These are phyloP conservation scores for Calamus simplicifolius DNA, from an alignment of 176 grass and related monocot species.

Conservation along the genomic window DNA sequence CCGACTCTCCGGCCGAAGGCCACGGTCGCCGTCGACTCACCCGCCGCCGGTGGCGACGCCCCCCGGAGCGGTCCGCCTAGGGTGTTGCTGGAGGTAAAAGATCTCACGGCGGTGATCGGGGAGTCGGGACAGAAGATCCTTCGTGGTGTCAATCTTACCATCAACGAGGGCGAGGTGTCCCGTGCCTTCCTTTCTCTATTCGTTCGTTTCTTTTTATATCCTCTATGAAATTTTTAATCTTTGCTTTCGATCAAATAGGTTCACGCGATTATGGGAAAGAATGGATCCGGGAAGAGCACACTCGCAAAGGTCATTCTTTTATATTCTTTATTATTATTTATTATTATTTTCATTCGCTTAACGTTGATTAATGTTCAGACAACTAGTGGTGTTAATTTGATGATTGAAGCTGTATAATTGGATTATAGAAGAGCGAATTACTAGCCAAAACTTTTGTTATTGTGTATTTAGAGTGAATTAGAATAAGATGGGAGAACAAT, in stretches of 20 bases:
- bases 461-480: too few species aligned
- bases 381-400: too few species aligned
- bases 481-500: too few species aligned
- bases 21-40: slow-evolving; percentile 19
- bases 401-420: too few species aligned
- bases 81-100: slow-evolving; percentile 55
- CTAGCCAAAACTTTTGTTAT: too few species aligned
- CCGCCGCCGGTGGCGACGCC: slow-evolving; percentile 5
- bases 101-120: slow-evolving; percentile 63
- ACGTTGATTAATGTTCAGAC: too few species aligned
- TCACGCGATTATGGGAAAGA: slow-evolving; percentile 91
- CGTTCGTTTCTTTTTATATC: too few species aligned
- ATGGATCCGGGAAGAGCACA: slow-evolving; percentile 94
- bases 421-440: too few species aligned
- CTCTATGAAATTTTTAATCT: too few species aligned
- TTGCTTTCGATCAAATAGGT: slow-evolving; percentile 26
- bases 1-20: slow-evolving; percentile 7
- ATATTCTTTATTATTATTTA: not conserved
- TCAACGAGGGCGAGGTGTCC: slow-evolving; percentile 66
- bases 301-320: slow-evolving; percentile 56
- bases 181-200: too few species aligned
- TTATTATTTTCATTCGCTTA: not conserved
- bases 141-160: slow-evolving; percentile 55
- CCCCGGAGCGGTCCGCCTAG: slow-evolving; percentile 4
- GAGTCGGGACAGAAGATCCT: slow-evolving; percentile 50